Evolutionary conservation across 2,329 filamentous ascomycete genomes (phyloP).

Genomic region (Volutella citrinella): DNA sequence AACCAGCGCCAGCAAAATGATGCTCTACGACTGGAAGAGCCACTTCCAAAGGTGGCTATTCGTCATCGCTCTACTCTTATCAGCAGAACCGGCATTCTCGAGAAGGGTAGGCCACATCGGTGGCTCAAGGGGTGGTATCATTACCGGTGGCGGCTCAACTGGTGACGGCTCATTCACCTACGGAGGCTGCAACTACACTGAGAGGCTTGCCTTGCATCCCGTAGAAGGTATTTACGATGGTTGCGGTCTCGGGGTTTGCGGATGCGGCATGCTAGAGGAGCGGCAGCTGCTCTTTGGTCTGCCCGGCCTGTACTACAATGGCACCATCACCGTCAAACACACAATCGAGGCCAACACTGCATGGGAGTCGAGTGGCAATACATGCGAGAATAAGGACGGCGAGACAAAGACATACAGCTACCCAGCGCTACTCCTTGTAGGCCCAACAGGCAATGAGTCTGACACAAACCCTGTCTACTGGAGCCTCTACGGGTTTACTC

Average conservation of each 20-base stretch:
- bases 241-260: constrained; percentile 1
- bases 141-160: too few species aligned
- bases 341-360: constrained; percentile 9
- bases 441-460: constrained; percentile 13
- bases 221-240: too few species aligned
- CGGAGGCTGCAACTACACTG: too few species aligned
- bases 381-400: constrained; percentile 12
- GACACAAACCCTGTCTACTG: constrained; percentile 17
- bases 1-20: too few species aligned
- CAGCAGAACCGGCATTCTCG: too few species aligned
- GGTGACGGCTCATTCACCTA: too few species aligned
- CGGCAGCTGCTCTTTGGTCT: constrained; percentile 10
- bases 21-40: too few species aligned
- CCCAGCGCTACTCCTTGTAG: constrained; percentile 11
- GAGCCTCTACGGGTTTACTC: constrained; percentile 11
- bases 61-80: too few species aligned
- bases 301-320: constrained; percentile 16
- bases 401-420: constrained; percentile 10
- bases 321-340: constrained; percentile 12
- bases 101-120: too few species aligned
- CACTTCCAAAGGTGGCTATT: too few species aligned
- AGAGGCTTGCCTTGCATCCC: too few species aligned
- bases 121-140: too few species aligned
- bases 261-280: constrained; percentile 1
- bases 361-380: constrained; percentile 7